These are phyloP conservation scores for Irpex rosettiformis DNA, from an alignment of 1,284 basidiomycete genomes.

Conservation along the genomic window DNA sequence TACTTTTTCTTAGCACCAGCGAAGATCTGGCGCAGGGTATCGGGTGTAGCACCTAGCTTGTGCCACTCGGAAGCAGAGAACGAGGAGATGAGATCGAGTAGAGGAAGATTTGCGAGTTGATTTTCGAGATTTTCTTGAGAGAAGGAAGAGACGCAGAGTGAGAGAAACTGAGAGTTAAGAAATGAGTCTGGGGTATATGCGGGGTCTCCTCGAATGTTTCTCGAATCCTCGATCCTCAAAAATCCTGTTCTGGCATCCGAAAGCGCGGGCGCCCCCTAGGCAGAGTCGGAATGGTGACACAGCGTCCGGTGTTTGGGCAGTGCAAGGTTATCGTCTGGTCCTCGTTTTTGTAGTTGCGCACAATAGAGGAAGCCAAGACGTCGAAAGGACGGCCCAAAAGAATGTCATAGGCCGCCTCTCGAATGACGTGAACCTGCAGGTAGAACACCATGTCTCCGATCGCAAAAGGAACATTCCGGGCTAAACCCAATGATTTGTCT, in stretches of 20 bases:
- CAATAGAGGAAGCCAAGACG: conserved; percentile 23
- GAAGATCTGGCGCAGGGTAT: neutral
- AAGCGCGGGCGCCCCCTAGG: conserved; percentile 8
- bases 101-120: neutral
- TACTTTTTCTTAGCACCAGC: conserved; percentile 28
- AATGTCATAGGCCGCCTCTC: conserved; percentile 27
- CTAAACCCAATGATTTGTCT: conserved; percentile 23
- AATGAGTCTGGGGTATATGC: neutral
- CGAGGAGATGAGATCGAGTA: neutral
- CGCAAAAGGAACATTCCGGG: conserved; percentile 20
- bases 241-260: neutral
- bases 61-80: neutral
- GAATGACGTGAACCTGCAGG: conserved; percentile 26
- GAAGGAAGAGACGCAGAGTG: neutral
- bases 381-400: conserved; percentile 34
- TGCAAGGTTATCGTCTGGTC: conserved; percentile 23
- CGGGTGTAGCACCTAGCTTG: neutral
- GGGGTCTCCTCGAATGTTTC: neutral
- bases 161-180: neutral
- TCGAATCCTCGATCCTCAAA: conserved; percentile 2
- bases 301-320: conserved; percentile 22
- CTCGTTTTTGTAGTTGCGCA: conserved; percentile 21
- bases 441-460: conserved; percentile 15
- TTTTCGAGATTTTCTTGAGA: neutral
- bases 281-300: conserved; percentile 23